Conservation (phyloP, 345 rosid genomes). For the Brassica nigra region DNA sequence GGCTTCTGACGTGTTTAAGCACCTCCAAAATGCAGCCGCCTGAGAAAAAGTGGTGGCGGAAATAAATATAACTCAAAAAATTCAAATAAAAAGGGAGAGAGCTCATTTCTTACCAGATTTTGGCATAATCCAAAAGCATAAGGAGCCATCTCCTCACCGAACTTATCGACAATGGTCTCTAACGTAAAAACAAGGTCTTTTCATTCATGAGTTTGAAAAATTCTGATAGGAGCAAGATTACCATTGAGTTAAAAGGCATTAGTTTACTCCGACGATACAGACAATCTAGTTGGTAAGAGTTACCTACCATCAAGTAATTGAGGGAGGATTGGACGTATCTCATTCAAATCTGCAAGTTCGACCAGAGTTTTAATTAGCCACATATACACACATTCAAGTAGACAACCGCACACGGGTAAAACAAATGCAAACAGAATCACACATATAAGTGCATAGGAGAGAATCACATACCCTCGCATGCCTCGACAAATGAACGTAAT, state of each 20-base stretch:
- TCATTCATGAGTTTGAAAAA: constrained; percentile 95
- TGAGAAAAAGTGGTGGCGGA: constrained; percentile 33
- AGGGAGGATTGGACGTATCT: constrained; percentile 91
- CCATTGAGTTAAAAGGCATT: constrained; percentile 4
- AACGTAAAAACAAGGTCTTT: constrained; percentile 88
- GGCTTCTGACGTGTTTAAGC: constrained; percentile 85
- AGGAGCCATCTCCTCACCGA: constrained; percentile 98
- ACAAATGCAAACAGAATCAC: background rate
- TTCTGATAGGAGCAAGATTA: constrained; percentile 48
- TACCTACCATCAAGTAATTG: constrained; percentile 84
- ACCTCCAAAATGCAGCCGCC: constrained; percentile 98
- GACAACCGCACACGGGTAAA: background rate
- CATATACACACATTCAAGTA: background rate
- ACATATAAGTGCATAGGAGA: constrained; percentile 20
- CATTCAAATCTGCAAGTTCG: constrained; percentile 70
- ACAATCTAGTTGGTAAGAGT: constrained; percentile 21
- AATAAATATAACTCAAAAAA: background rate
- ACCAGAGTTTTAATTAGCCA: constrained; percentile 13
- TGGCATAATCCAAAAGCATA: constrained; percentile 92
- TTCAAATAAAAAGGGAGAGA: background rate
- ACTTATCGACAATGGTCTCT: constrained; percentile 92
- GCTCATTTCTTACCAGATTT: constrained; percentile 65
- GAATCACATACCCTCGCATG: constrained; percentile 63
- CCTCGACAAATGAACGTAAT: constrained; percentile 86
- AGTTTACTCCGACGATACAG: constrained; percentile 7